Evolutionary conservation across 2,329 filamentous ascomycete genomes (phyloP).

Genomic region (Aureobasidium sp.): DNA sequence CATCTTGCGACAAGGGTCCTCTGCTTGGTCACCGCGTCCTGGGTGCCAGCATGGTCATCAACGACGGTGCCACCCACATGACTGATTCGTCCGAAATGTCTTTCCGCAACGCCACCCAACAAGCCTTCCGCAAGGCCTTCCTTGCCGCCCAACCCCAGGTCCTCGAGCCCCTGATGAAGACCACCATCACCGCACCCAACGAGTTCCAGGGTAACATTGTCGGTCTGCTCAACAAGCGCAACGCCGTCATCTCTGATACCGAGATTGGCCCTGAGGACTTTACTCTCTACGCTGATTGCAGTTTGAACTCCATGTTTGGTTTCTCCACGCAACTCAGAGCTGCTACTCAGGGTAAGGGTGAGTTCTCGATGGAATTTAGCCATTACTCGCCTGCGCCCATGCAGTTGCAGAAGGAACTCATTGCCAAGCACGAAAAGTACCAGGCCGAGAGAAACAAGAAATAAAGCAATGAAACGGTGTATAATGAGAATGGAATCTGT

Average conservation of each 20-base stretch:
- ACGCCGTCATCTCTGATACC: conserved; percentile 88
- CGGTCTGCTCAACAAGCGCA: conserved; percentile 92
- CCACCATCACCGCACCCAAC: conserved; percentile 85
- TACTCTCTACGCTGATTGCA: conserved; percentile 83
- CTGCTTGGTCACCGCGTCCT: conserved; percentile 89
- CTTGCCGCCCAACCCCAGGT: conserved; percentile 70
- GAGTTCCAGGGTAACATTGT: conserved; percentile 98
- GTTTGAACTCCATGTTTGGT: conserved; percentile 94
- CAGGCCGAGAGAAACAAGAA: conserved; percentile 58
- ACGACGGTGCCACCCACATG: conserved; percentile 93
- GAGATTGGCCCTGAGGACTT: conserved; percentile 93
- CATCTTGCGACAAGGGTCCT: conserved; percentile 75
- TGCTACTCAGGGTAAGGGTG: conserved; percentile 94
- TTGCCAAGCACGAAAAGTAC: conserved; percentile 60
- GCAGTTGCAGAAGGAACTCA: conserved; percentile 75
- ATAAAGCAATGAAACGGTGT: conserved; percentile 22
- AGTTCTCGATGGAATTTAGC: conserved; percentile 98
- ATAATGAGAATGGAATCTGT: background rate
- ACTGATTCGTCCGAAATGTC: conserved; percentile 96
- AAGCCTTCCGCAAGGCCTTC: conserved; percentile 95
- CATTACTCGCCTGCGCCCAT: conserved; percentile 83
- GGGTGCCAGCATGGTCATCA: conserved; percentile 82
- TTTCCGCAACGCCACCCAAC: conserved; percentile 89
- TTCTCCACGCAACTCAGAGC: conserved; percentile 87
- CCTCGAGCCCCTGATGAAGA: conserved; percentile 97